phyloP scores from a whole-genome alignment of 164 flowering plant genomes.

The Euptelea pleiosperma region DNA sequence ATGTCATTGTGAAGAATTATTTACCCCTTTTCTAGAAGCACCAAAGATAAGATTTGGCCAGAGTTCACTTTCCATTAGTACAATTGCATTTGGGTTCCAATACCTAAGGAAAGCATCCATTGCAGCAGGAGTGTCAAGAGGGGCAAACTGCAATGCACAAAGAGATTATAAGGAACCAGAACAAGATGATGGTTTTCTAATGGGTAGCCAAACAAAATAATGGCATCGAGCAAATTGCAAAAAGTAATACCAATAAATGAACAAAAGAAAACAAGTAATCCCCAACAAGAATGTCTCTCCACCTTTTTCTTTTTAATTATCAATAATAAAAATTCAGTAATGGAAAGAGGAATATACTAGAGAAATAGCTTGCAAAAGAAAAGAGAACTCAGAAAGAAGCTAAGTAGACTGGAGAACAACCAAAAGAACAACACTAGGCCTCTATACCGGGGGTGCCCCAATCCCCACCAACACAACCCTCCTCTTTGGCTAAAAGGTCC shows the following conservation, averaged over 20 bases:
- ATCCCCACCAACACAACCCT: too few species aligned
- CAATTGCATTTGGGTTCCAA: constrained; percentile 83
- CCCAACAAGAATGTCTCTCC: neutral
- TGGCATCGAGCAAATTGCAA: neutral
- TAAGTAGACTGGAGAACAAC: too few species aligned
- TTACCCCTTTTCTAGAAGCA: constrained; percentile 72
- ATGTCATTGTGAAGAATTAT: constrained; percentile 20
- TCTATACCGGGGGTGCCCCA: too few species aligned
- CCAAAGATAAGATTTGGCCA: constrained; percentile 93
- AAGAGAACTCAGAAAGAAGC: neutral
- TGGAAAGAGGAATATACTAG: too few species aligned
- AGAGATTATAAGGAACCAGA: neutral
- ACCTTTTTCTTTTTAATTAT: too few species aligned
- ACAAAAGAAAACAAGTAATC: neutral
- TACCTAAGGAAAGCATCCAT: constrained; percentile 67
- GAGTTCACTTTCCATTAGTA: constrained; percentile 83
- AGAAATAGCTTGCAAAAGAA: neutral
- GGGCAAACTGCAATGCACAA: constrained; percentile 62
- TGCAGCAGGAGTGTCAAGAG: constrained; percentile 68
- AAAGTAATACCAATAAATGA: neutral
- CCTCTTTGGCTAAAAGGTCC: too few species aligned
- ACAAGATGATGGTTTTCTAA: neutral
- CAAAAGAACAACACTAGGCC: too few species aligned
- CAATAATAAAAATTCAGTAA: too few species aligned
- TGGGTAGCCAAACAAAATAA: neutral